Evolutionary conservation across 1,284 basidiomycete genomes (phyloP).

Genomic region (Apiotrichum akiyoshidainum): DNA sequence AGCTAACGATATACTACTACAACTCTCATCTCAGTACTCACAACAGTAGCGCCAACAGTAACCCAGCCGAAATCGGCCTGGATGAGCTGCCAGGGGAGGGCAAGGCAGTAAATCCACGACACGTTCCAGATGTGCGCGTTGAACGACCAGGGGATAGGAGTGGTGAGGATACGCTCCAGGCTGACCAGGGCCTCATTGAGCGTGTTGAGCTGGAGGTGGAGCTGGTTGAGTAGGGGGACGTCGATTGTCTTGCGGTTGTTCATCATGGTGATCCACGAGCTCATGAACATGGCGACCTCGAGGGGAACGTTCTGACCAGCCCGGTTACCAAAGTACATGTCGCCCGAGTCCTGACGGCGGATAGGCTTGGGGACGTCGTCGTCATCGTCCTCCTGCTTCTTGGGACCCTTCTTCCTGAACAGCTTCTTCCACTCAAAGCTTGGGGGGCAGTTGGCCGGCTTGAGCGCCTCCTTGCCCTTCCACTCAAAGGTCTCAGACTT

Average conservation of each 20-base stretch:
- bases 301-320: constrained; percentile 52
- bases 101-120: constrained; percentile 44
- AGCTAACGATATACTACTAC: neutral
- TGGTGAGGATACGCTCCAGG: constrained; percentile 71
- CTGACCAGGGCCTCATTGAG: constrained; percentile 67
- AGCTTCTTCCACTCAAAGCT: constrained; percentile 63
- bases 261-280: constrained; percentile 63
- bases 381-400: neutral
- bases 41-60: constrained; percentile 59
- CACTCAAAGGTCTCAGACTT: constrained; percentile 4
- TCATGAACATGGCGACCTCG: constrained; percentile 69
- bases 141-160: constrained; percentile 73
- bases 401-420: constrained; percentile 54
- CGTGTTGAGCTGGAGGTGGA: constrained; percentile 57
- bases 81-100: constrained; percentile 67
- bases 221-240: constrained; percentile 62
- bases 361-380: no score
- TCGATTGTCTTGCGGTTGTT: constrained; percentile 62
- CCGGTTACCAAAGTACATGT: neutral
- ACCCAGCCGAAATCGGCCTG: constrained; percentile 58
- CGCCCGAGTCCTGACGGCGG: neutral
- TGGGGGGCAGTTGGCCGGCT: constrained; percentile 61
- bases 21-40: constrained; percentile 15
- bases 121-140: constrained; percentile 51
- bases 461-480: neutral